A percentile compares a stretch with the other conserved stretches of the same genome.
Conservation (phyloP, 306 rosid species). For the Comarum palustre region DNA sequence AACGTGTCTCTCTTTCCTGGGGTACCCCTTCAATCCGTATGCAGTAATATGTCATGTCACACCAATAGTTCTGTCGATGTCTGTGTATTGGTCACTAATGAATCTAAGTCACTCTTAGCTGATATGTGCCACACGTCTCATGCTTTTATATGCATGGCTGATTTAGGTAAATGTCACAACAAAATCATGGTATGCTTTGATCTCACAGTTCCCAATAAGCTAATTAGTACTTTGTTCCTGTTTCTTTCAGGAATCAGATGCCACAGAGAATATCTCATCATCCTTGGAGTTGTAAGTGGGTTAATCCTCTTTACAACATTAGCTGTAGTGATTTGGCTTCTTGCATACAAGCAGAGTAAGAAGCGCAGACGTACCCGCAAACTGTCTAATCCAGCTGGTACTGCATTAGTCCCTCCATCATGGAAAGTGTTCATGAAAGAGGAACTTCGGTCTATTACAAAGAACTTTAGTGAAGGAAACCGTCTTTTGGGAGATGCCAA, state of each 20-base stretch:
- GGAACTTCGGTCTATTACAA: constrained; percentile 78
- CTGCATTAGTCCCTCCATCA: constrained; percentile 65
- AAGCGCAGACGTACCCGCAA: constrained; percentile 83
- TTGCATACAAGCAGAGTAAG: constrained; percentile 75
- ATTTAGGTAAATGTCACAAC: constrained; percentile 43
- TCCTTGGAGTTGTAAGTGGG: constrained; percentile 84
- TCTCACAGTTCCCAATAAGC: constrained; percentile 7
- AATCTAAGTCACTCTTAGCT: constrained; percentile 39
- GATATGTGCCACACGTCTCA: constrained; percentile 57
- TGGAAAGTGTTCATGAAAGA: constrained; percentile 95
- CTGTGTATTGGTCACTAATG: constrained; percentile 54
- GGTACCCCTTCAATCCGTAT: constrained; percentile 32
- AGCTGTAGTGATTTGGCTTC: constrained; percentile 90
- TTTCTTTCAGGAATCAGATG: constrained; percentile 52
- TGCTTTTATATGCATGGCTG: constrained; percentile 66
- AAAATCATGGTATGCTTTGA: neutral
- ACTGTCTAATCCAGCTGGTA: constrained; percentile 58
- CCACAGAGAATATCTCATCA: constrained; percentile 83
- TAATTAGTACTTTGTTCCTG: constrained; percentile 17
- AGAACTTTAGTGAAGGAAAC: constrained; percentile 95
- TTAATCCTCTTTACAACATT: constrained; percentile 77
- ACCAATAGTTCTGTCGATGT: constrained; percentile 34
- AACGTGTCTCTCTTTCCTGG: constrained; percentile 48
- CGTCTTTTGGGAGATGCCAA: constrained; percentile 93
- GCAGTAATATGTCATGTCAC: constrained; percentile 51